Percentiles rank a stretch among this genome's conserved stretches.
Conservation (phyloP, 192 early-diverging fungal species). For the Coemansia sp. region DNA sequence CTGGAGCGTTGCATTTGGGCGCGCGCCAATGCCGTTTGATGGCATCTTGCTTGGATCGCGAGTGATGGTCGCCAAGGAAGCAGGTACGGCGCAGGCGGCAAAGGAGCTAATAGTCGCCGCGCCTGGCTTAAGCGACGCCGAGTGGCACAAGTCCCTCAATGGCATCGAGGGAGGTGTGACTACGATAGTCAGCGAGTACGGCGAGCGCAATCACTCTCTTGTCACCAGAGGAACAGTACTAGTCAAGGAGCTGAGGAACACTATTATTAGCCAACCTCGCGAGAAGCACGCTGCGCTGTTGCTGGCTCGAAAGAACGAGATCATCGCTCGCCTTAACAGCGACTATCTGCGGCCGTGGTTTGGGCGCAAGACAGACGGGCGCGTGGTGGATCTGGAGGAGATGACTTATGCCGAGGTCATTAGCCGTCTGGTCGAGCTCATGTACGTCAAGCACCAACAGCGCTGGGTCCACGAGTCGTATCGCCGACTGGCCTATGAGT, state of each 20-base stretch:
- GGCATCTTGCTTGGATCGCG: constrained; percentile 92
- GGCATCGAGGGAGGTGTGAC: constrained; percentile 76
- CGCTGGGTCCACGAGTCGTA: constrained; percentile 82
- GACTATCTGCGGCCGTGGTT: constrained; percentile 86
- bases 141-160: constrained; percentile 85
- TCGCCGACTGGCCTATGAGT: constrained; percentile 74
- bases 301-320: constrained; percentile 69
- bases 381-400: constrained; percentile 76
- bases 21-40: constrained; percentile 94
- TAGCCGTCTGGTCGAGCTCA: constrained; percentile 75
- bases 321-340: constrained; percentile 83
- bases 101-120: constrained; percentile 88
- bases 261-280: constrained; percentile 77
- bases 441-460: constrained; percentile 73
- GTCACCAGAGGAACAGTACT: constrained; percentile 81
- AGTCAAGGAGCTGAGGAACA: constrained; percentile 81
- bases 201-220: constrained; percentile 91
- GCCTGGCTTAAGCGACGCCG: constrained; percentile 73
- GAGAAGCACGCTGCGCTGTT: constrained; percentile 76
- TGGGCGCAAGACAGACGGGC: constrained; percentile 75
- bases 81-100: constrained; percentile 68
- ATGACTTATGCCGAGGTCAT: constrained; percentile 94
- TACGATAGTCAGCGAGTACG: constrained; percentile 86
- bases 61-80: constrained; percentile 92
- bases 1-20: constrained; percentile 77